These are phyloP conservation scores for Fusarium sp. DNA, from an alignment of 2,329 filamentous ascomycete genomes.

Conservation along the genomic window DNA sequence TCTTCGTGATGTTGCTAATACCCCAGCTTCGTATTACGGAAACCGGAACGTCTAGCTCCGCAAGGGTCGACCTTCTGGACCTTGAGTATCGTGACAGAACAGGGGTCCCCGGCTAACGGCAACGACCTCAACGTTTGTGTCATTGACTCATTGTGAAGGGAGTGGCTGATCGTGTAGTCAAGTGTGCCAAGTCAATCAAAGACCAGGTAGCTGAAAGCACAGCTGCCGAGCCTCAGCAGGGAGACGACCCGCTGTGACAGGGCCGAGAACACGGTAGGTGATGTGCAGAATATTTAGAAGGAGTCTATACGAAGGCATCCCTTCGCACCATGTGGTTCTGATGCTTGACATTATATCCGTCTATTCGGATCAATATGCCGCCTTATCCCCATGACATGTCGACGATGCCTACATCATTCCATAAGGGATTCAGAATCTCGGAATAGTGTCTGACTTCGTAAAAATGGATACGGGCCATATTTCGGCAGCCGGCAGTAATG, in stretches of 20 bases:
- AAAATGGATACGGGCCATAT: slow-evolving; percentile 47
- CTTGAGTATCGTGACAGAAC: slow-evolving; percentile 48
- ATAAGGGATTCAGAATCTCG: slow-evolving; percentile 44
- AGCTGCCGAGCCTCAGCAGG: slow-evolving; percentile 42
- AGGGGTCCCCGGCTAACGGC: slow-evolving; percentile 44
- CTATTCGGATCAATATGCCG: slow-evolving; percentile 58
- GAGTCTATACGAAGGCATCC: slow-evolving; percentile 38
- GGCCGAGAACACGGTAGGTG: slow-evolving; percentile 45
- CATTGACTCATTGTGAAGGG: slow-evolving; percentile 10
- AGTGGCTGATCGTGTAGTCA: slow-evolving; percentile 41
- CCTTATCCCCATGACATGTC: slow-evolving; percentile 54
- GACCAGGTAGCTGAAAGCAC: slow-evolving; percentile 51
- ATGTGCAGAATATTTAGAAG: slow-evolving; percentile 52
- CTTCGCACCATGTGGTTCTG: slow-evolving; percentile 34
- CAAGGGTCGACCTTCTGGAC: slow-evolving; percentile 50
- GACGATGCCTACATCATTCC: slow-evolving; percentile 49
- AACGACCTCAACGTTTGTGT: slow-evolving; percentile 45
- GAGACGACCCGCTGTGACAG: slow-evolving; percentile 49
- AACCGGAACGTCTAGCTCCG: slow-evolving; percentile 30
- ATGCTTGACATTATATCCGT: slow-evolving; percentile 46
- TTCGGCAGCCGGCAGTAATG: slow-evolving; percentile 34
- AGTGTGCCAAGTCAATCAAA: slow-evolving; percentile 55
- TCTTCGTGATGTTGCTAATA: slow-evolving; percentile 52
- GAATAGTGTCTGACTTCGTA: slow-evolving; percentile 29
- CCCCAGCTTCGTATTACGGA: slow-evolving; percentile 51